A percentile compares a stretch with the other conserved stretches of the same genome.
Evolutionary conservation across 805 yeast species (phyloP).

Genomic region (Wickerhamomyces tratensis): DNA sequence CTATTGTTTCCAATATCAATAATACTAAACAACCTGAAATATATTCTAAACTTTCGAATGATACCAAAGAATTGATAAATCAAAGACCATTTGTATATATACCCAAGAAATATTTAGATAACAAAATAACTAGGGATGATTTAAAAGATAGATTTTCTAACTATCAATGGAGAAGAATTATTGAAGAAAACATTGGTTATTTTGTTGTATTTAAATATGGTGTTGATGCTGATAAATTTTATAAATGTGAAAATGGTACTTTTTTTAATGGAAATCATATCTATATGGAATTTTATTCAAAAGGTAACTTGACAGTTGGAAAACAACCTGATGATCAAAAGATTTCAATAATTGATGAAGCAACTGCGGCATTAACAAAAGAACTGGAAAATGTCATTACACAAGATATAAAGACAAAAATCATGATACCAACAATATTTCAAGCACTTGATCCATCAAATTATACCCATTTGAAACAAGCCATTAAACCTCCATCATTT

Average conservation of each 20-base stretch:
- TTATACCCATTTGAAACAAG: conserved; percentile 39
- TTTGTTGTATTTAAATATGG: conserved; percentile 58
- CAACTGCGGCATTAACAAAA: conserved; percentile 44
- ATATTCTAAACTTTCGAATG: background rate
- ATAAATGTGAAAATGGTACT: conserved; percentile 49
- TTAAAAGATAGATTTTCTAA: conserved; percentile 47
- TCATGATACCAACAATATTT: conserved; percentile 60
- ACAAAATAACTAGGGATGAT: conserved; percentile 38
- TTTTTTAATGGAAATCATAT: conserved; percentile 36
- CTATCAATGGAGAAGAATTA: conserved; percentile 57
- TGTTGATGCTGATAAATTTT: conserved; percentile 51
- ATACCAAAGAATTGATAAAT: conserved; percentile 22
- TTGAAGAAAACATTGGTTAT: conserved; percentile 56
- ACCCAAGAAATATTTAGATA: conserved; percentile 32
- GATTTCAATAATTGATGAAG: conserved; percentile 35
- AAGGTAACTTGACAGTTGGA: conserved; percentile 9
- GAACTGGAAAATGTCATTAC: conserved; percentile 56
- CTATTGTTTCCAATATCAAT: background rate
- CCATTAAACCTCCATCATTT: conserved; percentile 16
- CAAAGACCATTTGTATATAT: conserved; percentile 52
- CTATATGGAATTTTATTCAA: conserved; percentile 40
- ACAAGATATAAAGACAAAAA: conserved; percentile 65
- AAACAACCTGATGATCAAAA: conserved; percentile 4
- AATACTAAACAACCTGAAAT: no score
- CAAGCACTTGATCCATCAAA: conserved; percentile 49